Percentiles rank a stretch among this genome's conserved stretches.
These are phyloP conservation scores for Leptographium procerum DNA, from an alignment of 2,329 filamentous ascomycete genomes.

Conservation along the genomic window DNA sequence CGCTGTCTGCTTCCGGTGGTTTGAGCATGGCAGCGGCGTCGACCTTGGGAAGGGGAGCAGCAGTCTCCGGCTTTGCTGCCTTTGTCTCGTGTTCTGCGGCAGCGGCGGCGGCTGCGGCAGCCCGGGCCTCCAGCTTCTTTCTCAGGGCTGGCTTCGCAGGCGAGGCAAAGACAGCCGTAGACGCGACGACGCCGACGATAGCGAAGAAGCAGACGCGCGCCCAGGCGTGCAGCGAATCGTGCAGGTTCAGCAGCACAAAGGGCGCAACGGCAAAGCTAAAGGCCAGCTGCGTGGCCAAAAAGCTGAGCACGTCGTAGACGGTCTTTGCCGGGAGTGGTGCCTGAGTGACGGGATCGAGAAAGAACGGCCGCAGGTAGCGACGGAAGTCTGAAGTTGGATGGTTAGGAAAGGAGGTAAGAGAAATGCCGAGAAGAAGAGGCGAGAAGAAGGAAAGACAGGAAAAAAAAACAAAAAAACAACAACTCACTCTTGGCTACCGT, in stretches of 20 bases:
- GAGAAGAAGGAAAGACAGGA: neutral
- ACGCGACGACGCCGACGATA: constrained; percentile 51
- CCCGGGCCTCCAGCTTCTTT: constrained; percentile 47
- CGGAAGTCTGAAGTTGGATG: constrained; percentile 91
- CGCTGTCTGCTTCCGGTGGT: neutral
- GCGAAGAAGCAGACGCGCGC: constrained; percentile 80
- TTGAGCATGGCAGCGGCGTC: neutral
- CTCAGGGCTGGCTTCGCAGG: constrained; percentile 56
- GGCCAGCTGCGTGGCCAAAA: constrained; percentile 20
- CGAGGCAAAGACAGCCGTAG: constrained; percentile 67
- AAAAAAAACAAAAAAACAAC: neutral
- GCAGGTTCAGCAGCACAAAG: constrained; percentile 71
- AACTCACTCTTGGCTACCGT: constrained; percentile 84
- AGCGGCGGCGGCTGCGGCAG: constrained; percentile 30
- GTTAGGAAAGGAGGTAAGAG: constrained; percentile 9
- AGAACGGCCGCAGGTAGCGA: constrained; percentile 82
- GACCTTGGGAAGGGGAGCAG: neutral
- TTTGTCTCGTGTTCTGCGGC: neutral
- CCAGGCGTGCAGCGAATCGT: constrained; percentile 66
- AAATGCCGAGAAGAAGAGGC: neutral
- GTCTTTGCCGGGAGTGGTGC: constrained; percentile 60
- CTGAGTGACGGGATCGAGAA: constrained; percentile 66
- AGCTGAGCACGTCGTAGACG: constrained; percentile 52
- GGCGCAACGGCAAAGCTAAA: constrained; percentile 73
- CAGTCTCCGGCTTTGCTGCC: neutral